A percentile compares a stretch with the other conserved stretches of the same genome.
Conservation (phyloP, 352 stramenopile species). For the Globisporangium perplexum region DNA sequence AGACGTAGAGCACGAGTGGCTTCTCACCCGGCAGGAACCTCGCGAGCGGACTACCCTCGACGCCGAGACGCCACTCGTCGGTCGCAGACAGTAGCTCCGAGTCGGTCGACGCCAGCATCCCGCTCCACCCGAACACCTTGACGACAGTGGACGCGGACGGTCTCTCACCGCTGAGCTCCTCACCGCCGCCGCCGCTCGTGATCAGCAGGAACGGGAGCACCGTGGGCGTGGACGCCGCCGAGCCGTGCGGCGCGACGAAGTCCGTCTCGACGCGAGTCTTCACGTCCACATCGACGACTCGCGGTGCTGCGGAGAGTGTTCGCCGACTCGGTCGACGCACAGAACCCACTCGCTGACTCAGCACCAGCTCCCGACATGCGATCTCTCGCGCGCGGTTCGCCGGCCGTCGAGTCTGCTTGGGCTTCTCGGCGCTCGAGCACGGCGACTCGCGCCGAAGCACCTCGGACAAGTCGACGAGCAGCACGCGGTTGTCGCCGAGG, state of each 20-base stretch:
- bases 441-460: conserved; percentile 4
- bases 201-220: conserved; percentile 13
- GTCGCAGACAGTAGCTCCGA: conserved; percentile 20
- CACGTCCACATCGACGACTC: conserved; percentile 4
- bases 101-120: conserved; percentile 16
- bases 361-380: conserved; percentile 25
- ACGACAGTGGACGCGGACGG: neutral
- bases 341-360: conserved; percentile 8
- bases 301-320: conserved; percentile 6
- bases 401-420: conserved; percentile 4
- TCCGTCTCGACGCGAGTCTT: conserved; percentile 10
- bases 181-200: neutral
- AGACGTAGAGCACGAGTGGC: conserved; percentile 12
- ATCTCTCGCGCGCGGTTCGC: conserved; percentile 18
- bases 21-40: conserved; percentile 4
- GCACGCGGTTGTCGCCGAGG: conserved; percentile 19
- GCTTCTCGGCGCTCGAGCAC: conserved; percentile 9
- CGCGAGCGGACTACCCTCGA: neutral
- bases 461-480: conserved; percentile 35
- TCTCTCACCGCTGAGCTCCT: neutral
- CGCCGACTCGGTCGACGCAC: conserved; percentile 10
- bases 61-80: conserved; percentile 28
- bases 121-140: conserved; percentile 32
- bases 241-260: conserved; percentile 4
- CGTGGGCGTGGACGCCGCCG: neutral